phyloP scores from a whole-genome alignment of 805 yeast species.

The Kazachstania kunashirensis region DNA sequence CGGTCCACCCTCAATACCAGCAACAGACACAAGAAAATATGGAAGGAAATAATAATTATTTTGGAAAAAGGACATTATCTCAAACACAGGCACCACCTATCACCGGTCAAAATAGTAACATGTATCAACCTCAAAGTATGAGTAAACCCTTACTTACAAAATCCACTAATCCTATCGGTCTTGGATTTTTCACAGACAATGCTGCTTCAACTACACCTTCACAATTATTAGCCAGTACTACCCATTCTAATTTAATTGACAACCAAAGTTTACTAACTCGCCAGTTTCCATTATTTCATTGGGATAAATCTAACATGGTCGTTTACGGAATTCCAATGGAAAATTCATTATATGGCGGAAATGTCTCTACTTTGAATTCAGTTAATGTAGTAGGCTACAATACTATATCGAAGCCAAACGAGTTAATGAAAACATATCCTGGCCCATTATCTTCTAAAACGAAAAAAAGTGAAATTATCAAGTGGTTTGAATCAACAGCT shows the following conservation, averaged over 20 bases:
- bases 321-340: slow-evolving; percentile 36
- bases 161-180: background rate
- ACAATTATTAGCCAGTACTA: background rate
- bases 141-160: too few relatives aligned
- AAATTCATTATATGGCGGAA: slow-evolving; percentile 17
- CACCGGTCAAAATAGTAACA: too few relatives aligned
- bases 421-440: slow-evolving; percentile 29
- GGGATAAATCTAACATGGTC: slow-evolving; percentile 42
- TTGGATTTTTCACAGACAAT: slow-evolving; percentile 1
- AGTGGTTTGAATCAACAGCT: slow-evolving; percentile 46
- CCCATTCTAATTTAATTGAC: slow-evolving; percentile 24
- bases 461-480: slow-evolving; percentile 56
- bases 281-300: slow-evolving; percentile 70
- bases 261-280: slow-evolving; percentile 47
- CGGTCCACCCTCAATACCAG: slow-evolving; percentile 24
- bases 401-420: slow-evolving; percentile 27
- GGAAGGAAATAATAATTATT: too few relatives aligned
- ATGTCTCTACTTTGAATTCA: slow-evolving; percentile 6
- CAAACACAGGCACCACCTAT: too few relatives aligned
- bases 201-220: background rate
- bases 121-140: too few relatives aligned
- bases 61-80: too few relatives aligned
- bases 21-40: slow-evolving; percentile 5
- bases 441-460: slow-evolving; percentile 50
- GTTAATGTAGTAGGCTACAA: slow-evolving; percentile 33